Conservation (phyloP, 768 basidiomycete species). For the Cantharellus cinnabarinus region DNA sequence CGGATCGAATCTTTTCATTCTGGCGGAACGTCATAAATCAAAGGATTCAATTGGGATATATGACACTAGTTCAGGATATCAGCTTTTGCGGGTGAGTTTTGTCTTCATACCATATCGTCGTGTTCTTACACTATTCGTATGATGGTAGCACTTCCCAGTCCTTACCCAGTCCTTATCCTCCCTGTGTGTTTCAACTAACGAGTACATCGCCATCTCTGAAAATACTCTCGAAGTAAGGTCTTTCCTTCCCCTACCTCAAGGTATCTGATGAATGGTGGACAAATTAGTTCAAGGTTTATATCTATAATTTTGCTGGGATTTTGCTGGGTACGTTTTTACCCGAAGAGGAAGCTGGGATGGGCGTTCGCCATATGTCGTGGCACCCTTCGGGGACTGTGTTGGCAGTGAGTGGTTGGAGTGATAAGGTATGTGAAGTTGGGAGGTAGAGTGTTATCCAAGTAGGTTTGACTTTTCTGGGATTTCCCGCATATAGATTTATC, state of each 20-base stretch:
- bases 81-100: slow-evolving; percentile 39
- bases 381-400: slow-evolving; percentile 72
- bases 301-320: slow-evolving; percentile 47
- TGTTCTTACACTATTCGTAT: slow-evolving; percentile 2
- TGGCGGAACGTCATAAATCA: slow-evolving; percentile 78
- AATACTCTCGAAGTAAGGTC: slow-evolving; percentile 52
- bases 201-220: slow-evolving; percentile 65
- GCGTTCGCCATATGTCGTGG: slow-evolving; percentile 63
- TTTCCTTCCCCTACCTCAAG: not conserved
- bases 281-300: slow-evolving; percentile 50
- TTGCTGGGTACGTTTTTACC: slow-evolving; percentile 48
- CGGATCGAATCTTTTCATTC: slow-evolving; percentile 65
- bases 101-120: not conserved
- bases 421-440: slow-evolving; percentile 31
- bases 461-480: not conserved
- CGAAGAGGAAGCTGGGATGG: slow-evolving; percentile 60
- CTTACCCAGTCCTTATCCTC: slow-evolving; percentile 56
- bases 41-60: slow-evolving; percentile 78
- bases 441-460: no score
- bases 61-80: slow-evolving; percentile 48
- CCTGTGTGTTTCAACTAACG: slow-evolving; percentile 52
- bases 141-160: slow-evolving; percentile 55
- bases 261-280: not conserved
- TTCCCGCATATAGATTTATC: slow-evolving; percentile 33
- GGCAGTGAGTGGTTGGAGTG: slow-evolving; percentile 74